Evolutionary conservation across 2,329 filamentous ascomycete species (phyloP), one percentile per base, ranked within the genome.

Genomic region (Apiospora malaysiana): DNA sequence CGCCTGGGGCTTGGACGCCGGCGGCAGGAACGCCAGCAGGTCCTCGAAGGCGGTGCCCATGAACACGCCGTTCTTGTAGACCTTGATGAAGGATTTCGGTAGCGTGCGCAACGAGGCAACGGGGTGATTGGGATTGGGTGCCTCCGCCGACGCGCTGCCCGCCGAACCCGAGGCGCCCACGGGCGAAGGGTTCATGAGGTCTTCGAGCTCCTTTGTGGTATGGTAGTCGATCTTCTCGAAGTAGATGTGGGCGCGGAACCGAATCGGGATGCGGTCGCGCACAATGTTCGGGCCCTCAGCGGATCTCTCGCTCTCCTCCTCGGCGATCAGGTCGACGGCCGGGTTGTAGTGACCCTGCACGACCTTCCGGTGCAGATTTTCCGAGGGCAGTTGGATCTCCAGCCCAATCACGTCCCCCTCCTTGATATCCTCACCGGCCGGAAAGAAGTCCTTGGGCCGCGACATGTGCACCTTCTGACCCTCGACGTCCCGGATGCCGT

Each of bases 401-500:
- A 99, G 85, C 4, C 96, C 96, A 71, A 99, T 93, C 12, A 99
- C 94, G 80, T 99, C 96, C 63, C 95, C 96, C 81, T 97, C 94
- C 63, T 89, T 87, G 68, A 98, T 90, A 70, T 94, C 89, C 79
- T 95, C 92, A 66, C 92, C 91, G 1, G 92, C 88, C 0, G 91
- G 91, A 73, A 95, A 95, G 81, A 97, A 95, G 75, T 95, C 93
- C 78, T 94, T 94, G n/a, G 95, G 94, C 67, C 95, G 91, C 73
- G 95, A 98, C 85, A 96, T 94, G 83, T 96, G 94, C 69, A 97
- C 93, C 73, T 95, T 95, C 80, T 98, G 94, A 25, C 96, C 96
- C 43, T 92, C 89, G 32, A 95, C 91, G 78, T 99, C 96, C 59
- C 95, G 92, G 71, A 98, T 89, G 65, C 93, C 95, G 79, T 98